These are phyloP conservation scores for Skeletonema grethae DNA, from an alignment of 108 stramenopile species.

Conservation along the genomic window DNA sequence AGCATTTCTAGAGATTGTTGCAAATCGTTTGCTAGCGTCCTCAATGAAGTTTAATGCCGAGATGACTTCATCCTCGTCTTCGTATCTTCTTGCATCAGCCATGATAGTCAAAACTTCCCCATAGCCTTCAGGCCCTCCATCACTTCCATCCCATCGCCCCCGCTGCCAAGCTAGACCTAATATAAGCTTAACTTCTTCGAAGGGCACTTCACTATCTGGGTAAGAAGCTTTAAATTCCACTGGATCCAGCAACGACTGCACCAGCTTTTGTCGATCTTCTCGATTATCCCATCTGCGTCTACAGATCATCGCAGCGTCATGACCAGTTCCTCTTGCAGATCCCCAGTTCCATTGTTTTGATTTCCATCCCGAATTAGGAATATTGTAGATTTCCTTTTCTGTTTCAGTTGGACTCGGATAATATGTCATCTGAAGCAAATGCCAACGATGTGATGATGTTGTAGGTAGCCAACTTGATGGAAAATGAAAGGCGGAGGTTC, in stretches of 20 bases:
- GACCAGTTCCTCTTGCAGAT: slow-evolving; percentile 74
- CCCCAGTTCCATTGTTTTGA: slow-evolving; percentile 84
- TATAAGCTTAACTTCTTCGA: slow-evolving; percentile 84
- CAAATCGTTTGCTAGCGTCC: slow-evolving; percentile 64
- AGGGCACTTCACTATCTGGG: slow-evolving; percentile 31
- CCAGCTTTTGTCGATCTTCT: slow-evolving; percentile 44
- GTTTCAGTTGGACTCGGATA: slow-evolving; percentile 22
- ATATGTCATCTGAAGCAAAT: slow-evolving; percentile 10
- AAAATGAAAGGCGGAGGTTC: neutral
- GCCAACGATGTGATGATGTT: neutral
- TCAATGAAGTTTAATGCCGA: slow-evolving; percentile 49
- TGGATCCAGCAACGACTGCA: slow-evolving; percentile 52
- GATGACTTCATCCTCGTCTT: slow-evolving; percentile 49
- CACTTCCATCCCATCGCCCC: slow-evolving; percentile 60
- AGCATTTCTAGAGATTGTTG: slow-evolving; percentile 13
- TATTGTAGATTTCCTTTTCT: slow-evolving; percentile 59
- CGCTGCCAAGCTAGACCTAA: slow-evolving; percentile 72
- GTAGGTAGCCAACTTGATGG: neutral
- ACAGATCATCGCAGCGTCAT: slow-evolving; percentile 81
- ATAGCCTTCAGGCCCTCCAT: slow-evolving; percentile 66
- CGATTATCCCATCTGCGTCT: slow-evolving; percentile 52
- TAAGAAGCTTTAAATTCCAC: slow-evolving; percentile 10
- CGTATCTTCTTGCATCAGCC: slow-evolving; percentile 74
- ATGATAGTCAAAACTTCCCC: slow-evolving; percentile 61
- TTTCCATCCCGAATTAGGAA: slow-evolving; percentile 73